Evolutionary conservation across 2,329 filamentous ascomycete genomes (phyloP).

Genomic region (Aspergillus cejpii): DNA sequence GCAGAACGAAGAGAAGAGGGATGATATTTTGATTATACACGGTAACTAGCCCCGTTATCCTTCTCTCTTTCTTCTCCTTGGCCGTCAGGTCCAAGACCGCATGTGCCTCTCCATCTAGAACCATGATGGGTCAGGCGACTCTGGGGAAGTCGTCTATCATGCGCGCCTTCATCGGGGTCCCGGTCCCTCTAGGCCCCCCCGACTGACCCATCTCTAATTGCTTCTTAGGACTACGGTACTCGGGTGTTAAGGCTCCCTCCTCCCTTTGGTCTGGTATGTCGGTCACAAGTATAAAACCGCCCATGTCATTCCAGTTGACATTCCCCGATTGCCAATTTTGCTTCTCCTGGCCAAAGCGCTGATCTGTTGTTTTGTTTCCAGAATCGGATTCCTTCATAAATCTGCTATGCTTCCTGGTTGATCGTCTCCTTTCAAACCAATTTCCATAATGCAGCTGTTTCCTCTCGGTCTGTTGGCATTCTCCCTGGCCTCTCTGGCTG

Average conservation of each 20-base stretch:
- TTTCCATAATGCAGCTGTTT: conserved; percentile 27
- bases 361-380: conserved; percentile 8
- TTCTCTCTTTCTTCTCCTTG: not conserved
- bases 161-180: conserved; percentile 8
- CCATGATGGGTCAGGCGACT: conserved; percentile 20
- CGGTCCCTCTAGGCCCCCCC: conserved; percentile 5
- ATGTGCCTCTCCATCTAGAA: conserved; percentile 6
- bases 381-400: conserved; percentile 3
- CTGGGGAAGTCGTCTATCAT: conserved; percentile 6
- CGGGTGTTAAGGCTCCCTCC: conserved; percentile 6
- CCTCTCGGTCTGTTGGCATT: conserved; percentile 21
- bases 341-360: not conserved
- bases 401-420: conserved; percentile 17
- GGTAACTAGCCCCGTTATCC: not conserved
- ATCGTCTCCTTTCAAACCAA: conserved; percentile 8
- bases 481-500: conserved; percentile 19
- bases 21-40: not conserved
- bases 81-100: conserved; percentile 5
- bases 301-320: conserved; percentile 28
- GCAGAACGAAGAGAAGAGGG: not conserved
- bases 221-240: conserved; percentile 2
- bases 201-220: conserved; percentile 2
- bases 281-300: conserved; percentile 23
- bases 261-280: conserved; percentile 15
- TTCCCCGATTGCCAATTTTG: conserved; percentile 8